Conservation (phyloP, 1,284 basidiomycete genomes). For the Marasmius tenuissimus region DNA sequence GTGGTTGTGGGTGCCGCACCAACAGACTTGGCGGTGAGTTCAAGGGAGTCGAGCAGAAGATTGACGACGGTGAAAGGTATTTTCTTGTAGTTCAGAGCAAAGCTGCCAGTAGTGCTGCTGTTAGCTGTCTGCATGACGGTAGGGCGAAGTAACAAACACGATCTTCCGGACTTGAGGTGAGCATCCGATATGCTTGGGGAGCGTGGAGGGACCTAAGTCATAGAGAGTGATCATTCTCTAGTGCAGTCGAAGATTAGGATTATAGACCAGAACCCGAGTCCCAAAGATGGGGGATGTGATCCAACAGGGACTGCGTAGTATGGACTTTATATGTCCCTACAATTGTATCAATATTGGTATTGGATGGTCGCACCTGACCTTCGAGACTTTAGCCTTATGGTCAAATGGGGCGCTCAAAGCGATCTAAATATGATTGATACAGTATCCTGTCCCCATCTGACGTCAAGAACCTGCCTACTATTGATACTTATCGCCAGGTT, state of each 20-base stretch:
- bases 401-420: not conserved
- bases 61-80: not conserved
- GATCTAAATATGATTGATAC: not conserved
- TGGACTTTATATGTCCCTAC: not conserved
- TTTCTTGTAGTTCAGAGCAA: slow-evolving; percentile 2
- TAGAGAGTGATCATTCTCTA: not conserved
- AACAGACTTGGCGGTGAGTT: not conserved
- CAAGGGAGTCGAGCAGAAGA: not conserved
- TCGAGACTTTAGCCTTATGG: not conserved
- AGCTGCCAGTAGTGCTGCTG: not conserved
- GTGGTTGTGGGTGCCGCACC: not conserved
- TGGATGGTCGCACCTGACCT: not conserved
- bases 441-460: too few species aligned
- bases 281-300: too few species aligned
- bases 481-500: too few species aligned
- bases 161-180: not conserved
- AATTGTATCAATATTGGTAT: not conserved
- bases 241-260: not conserved
- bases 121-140: not conserved
- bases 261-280: not conserved
- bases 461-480: too few species aligned
- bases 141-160: not conserved
- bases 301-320: too few species aligned
- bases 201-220: not conserved
- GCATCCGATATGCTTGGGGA: not conserved